Base-by-base conservation (phyloP, 371 early-diverging fungal genomes). In the Parasitella parasitica region DNA sequence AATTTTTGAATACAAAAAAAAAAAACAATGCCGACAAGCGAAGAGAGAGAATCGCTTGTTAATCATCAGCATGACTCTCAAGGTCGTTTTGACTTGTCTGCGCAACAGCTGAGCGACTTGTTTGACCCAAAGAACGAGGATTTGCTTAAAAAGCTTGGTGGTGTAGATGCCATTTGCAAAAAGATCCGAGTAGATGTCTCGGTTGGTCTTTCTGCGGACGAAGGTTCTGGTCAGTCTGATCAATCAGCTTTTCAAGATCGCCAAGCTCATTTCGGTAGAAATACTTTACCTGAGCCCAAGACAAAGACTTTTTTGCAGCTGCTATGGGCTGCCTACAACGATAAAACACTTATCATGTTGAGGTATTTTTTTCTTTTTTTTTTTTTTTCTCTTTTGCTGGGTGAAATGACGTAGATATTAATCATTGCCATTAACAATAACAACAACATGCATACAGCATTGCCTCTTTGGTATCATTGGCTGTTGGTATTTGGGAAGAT, bases 391-490 rank as follows among this genome's bases (percentile, higher is more conserved):
- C n/a, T n/a, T n/a, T 52, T 38, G 11, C 37, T 24, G 48, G 22
- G 28, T 38, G 24, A 54, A n/a, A 59, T 63, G 68, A 63, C 63
- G 62, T 63, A 35, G 55, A 54, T 57, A 46, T 12, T 26, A 28
- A 26, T 24, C 15, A 49, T 36, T 5, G 22, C 24, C 83, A 72
- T 81, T 87, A n/a, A 32, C 32, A 32, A 8, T 1, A 32, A 32
- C 32, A 32, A 32, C 32, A 32, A 32, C 32, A 32, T 32, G 1
- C 11, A 35, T 64, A 89, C 63, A 86, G 86, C 50, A 79, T 91
- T 59, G 94, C 94, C 30, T 89, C 94, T 2, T 48, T 87, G n/a
- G 82, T 92, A 3, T 91, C 92, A 16, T 68, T 94, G 39, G 88
- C 86, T 32, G 80, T 92, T 60, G 92, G 95, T 41, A 77, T 92